Evolutionary conservation across 1,284 basidiomycete genomes (phyloP).

Genomic region (Takashimella koratensis): DNA sequence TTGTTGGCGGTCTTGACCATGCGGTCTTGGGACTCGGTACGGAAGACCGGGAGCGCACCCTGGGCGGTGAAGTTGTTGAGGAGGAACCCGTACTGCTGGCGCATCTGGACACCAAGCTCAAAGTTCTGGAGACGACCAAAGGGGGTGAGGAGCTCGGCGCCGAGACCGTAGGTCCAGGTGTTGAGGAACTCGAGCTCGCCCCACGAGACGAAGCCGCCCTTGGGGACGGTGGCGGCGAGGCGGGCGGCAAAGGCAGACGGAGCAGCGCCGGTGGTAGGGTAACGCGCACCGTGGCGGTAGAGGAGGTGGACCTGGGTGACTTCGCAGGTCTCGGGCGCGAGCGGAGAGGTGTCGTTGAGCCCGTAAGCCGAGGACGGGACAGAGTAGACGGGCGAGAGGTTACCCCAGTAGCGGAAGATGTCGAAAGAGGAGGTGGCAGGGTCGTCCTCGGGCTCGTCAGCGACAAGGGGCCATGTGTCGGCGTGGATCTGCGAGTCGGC

Average conservation of each 20-base stretch:
- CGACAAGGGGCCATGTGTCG: slow-evolving; percentile 49
- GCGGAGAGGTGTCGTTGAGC: slow-evolving; percentile 62
- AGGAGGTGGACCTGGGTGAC: slow-evolving; percentile 71
- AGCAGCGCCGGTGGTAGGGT: slow-evolving; percentile 40
- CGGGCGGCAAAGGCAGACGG: slow-evolving; percentile 34
- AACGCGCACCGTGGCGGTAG: slow-evolving; percentile 57
- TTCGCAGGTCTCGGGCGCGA: slow-evolving; percentile 63
- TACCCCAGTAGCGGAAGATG: slow-evolving; percentile 74
- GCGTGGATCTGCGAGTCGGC: slow-evolving; percentile 49
- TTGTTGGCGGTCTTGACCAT: slow-evolving; percentile 79
- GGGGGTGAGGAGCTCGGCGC: slow-evolving; percentile 51
- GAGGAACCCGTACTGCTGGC: slow-evolving; percentile 69
- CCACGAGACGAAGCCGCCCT: slow-evolving; percentile 23
- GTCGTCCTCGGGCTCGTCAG: slow-evolving; percentile 41
- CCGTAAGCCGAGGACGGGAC: slow-evolving; percentile 66
- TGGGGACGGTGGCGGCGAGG: slow-evolving; percentile 32
- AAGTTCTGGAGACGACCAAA: slow-evolving; percentile 51
- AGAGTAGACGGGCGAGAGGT: slow-evolving; percentile 78
- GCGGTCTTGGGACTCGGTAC: slow-evolving; percentile 72
- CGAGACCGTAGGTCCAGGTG: slow-evolving; percentile 51
- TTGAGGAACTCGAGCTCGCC: slow-evolving; percentile 51
- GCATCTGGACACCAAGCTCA: slow-evolving; percentile 39
- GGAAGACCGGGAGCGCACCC: slow-evolving; percentile 54
- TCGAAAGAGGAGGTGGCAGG: slow-evolving; percentile 48
- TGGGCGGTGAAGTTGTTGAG: slow-evolving; percentile 68